Evolutionary conservation across 371 early-diverging fungal genomes (phyloP).

Genomic region (Mortierella sp.): DNA sequence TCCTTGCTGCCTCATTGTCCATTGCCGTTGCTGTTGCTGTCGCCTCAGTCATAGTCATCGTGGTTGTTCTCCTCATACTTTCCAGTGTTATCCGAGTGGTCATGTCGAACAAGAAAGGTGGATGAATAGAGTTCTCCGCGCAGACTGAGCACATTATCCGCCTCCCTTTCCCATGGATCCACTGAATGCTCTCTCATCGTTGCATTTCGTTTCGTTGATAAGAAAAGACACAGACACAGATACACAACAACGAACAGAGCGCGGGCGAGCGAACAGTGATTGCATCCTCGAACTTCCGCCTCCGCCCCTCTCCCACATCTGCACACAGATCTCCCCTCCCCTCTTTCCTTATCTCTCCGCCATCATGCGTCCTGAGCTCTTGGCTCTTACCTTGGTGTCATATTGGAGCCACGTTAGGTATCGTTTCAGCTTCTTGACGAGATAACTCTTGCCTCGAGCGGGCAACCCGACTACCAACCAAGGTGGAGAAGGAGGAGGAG

Average conservation of each 20-base stretch:
- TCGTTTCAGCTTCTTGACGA: constrained; percentile 86
- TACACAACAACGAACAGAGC: constrained; percentile 13
- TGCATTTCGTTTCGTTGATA: no score
- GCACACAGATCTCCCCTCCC: not conserved
- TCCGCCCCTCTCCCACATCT: not conserved
- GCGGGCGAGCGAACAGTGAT: no score
- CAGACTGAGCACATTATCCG: not conserved
- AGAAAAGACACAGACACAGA: not conserved
- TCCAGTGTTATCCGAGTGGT: no score
- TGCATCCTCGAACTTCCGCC: no score
- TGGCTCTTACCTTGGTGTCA: constrained; percentile 66
- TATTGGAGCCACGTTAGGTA: constrained; percentile 79
- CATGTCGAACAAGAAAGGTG: not conserved
- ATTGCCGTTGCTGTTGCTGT: no score
- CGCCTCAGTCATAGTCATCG: no score
- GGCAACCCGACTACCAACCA: constrained; percentile 81
- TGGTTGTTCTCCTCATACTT: no score
- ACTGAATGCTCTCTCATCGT: constrained; percentile 26
- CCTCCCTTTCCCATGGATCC: constrained; percentile 10
- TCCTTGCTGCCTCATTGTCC: no score
- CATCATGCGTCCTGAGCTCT: not conserved
- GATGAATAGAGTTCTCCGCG: constrained; percentile 13
- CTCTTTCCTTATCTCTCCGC: constrained; percentile 21
- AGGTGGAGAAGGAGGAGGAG: constrained; percentile 1
- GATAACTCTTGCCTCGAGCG: constrained; percentile 90